Evolutionary conservation across 176 grass and related monocot species (phyloP).

Genomic region (Phyllostachys edulis): DNA sequence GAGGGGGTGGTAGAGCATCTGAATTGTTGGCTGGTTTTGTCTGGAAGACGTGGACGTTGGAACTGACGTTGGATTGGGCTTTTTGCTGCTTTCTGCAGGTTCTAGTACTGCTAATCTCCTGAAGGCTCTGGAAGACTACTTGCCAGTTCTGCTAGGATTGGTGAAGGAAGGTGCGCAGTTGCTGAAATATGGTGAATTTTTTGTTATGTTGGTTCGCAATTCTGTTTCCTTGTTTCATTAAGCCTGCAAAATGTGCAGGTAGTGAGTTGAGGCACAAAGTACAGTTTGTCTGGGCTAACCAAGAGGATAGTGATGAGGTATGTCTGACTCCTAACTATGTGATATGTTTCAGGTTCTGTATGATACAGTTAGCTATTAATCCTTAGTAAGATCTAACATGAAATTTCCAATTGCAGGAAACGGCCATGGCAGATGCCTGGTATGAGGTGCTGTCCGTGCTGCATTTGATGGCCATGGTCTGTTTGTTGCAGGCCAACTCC

Average conservation of each 20-base stretch:
- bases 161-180: constrained; percentile 65
- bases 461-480: constrained; percentile 92
- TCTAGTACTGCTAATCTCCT: constrained; percentile 67
- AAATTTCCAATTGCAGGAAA: constrained; percentile 60
- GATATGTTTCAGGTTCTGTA: neutral
- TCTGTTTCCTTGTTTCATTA: neutral
- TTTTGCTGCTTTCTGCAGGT: constrained; percentile 35
- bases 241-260: constrained; percentile 39
- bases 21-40: constrained; percentile 15
- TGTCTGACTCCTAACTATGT: neutral
- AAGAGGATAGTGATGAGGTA: constrained; percentile 75
- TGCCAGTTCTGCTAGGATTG: constrained; percentile 73
- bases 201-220: neutral
- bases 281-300: constrained; percentile 82
- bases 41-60: constrained; percentile 13
- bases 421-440: constrained; percentile 73
- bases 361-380: constrained; percentile 24
- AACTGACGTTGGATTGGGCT: constrained; percentile 11
- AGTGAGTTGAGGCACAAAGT: constrained; percentile 50
- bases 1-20: constrained; percentile 7
- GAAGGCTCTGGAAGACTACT: constrained; percentile 70
- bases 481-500: constrained; percentile 75
- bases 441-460: constrained; percentile 94
- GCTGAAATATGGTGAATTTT: neutral
- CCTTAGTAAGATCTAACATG: constrained; percentile 9